A percentile compares a stretch with the other conserved stretches of the same genome.
Evolutionary conservation across 2,329 filamentous ascomycete species (phyloP).

Genomic region (Graphilbum fragrans): DNA sequence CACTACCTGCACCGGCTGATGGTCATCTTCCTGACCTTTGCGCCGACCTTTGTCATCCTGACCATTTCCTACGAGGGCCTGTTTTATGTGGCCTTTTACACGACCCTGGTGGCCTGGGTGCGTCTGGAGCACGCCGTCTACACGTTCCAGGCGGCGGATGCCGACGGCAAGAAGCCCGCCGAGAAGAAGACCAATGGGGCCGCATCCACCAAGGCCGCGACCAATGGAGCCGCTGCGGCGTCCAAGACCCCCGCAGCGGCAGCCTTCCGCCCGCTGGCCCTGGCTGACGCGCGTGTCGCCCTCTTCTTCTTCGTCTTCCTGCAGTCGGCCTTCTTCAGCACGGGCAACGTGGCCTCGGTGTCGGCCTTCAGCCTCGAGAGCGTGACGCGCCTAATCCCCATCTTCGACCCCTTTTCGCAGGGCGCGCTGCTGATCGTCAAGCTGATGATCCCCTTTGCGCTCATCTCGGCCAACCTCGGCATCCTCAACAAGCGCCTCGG

Average conservation of each 20-base stretch:
- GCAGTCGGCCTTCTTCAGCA: constrained; percentile 93
- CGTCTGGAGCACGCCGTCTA: constrained; percentile 76
- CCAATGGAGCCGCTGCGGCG: not conserved
- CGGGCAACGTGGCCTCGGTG: constrained; percentile 87
- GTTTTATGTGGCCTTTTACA: constrained; percentile 85
- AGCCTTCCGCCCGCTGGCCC: constrained; percentile 51
- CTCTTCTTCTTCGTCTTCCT: constrained; percentile 93
- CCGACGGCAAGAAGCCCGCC: not conserved
- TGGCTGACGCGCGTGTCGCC: constrained; percentile 78
- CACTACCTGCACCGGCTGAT: constrained; percentile 85
- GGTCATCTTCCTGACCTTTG: constrained; percentile 83
- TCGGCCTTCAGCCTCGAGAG: constrained; percentile 90
- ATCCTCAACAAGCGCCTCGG: constrained; percentile 76
- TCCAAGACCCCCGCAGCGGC: not conserved
- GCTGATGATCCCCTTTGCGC: constrained; percentile 81
- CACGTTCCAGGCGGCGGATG: constrained; percentile 21
- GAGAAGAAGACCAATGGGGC: not conserved
- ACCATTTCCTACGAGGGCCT: constrained; percentile 96
- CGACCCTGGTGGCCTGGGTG: constrained; percentile 78
- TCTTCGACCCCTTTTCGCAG: constrained; percentile 92
- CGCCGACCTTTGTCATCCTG: constrained; percentile 87
- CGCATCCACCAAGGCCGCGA: not conserved
- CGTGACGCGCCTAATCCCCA: constrained; percentile 72
- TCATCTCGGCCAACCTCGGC: constrained; percentile 88
- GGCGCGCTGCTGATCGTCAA: constrained; percentile 79